Evolutionary conservation across 495 filamentous ascomycete species (phyloP), one percentile per base, ranked within the genome.

Genomic region (Achaetomiella virescens): DNA sequence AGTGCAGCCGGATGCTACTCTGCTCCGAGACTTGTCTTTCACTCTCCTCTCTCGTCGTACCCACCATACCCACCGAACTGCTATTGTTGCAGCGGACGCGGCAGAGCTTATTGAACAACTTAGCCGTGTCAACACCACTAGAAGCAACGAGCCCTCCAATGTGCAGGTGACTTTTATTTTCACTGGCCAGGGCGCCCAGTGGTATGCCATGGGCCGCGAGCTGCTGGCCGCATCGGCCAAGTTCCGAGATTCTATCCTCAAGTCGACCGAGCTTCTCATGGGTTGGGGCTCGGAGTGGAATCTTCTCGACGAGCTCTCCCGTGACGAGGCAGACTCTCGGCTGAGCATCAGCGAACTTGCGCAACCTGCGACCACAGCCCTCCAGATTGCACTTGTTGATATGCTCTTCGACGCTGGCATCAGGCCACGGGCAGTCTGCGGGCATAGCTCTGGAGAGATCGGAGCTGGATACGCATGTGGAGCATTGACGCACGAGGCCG

Each of bases 371-470:
- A 79, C 67, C 43, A 78, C 77, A 8, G 70, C 71, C 21, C 36
- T 80, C 0, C 76, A 80, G 49, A 65, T 80, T 15, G 75, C 73
- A 0, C 57, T 85, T 12, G 73, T 81, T 0, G 71, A 78, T 5
- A 53, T 83, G 7, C 62, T 84, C 6, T 53, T 53, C 10, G 69
- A 61, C 31, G 76, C 74, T 62, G 72, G 72, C 31, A 68, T 85
- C 8, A 36, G 40, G 10, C 79, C 80, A 0, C 48, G 54, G 33
- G 70, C 72, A 27, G 79, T 82, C 0, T 68, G 80, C 9, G 82
- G 82, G 1, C 81, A 85, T 57, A 82, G 78, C 2, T 80, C 76
- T 57, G 82, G 82, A 10, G 82, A 85, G 59, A 84, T 84, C 60
- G 70, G 67, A 5, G 70, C 70, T 2, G 68, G 67, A 1, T 77